Base-by-base conservation (phyloP, 2,329 filamentous ascomycete genomes). In the Cladosporium oxysporum region DNA sequence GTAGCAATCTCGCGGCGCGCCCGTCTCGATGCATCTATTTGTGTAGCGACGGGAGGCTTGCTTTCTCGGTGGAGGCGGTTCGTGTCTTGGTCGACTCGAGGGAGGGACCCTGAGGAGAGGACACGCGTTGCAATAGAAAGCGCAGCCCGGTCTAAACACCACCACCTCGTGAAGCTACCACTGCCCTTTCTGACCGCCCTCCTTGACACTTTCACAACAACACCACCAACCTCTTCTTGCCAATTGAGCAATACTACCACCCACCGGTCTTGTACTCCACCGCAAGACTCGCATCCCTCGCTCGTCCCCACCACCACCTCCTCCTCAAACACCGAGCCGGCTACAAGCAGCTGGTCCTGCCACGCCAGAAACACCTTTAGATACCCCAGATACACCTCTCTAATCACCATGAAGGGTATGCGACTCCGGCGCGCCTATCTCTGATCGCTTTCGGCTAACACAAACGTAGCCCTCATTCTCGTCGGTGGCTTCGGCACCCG, bases 401-500 rank as follows among this genome's bases (percentile, higher is more conserved):
- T 73, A 71, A 68, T 73, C 71, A 77, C 69, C 64, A 80, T 80
- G 78, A 80, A 79, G 71, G 78, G 78, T 79, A 49, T 35, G 73
- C 64, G n/a, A 65, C 31, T 29, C 3, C 47, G 28, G 8, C 16
- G 29, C 47, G 21, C 31, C 26, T 21, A 28, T 33, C 23, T n/a
- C 21, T 41, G 14, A 65, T 12, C 21, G 21, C 68, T 69, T 68
- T 67, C 64, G 16, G 41, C 28, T 26, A 18, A 59, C 50, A 68
- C 66, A 11, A 33, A 52, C 57, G 37, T 77, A 97, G 93, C 93
- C 83, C 90, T 97, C 79, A 97, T 97, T 90, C 93, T 98, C 79
- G 95, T 98, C 82, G 95, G 95, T 84, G 95, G 94, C 81, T 99
- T 97, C 82, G 94, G 94, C 83, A 99, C 94, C 81, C 93, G 94